A percentile compares a stretch with the other conserved stretches of the same genome.
These are phyloP conservation scores for Podila verticillata DNA, from an alignment of 192 early-diverging fungal species.

Conservation along the genomic window DNA sequence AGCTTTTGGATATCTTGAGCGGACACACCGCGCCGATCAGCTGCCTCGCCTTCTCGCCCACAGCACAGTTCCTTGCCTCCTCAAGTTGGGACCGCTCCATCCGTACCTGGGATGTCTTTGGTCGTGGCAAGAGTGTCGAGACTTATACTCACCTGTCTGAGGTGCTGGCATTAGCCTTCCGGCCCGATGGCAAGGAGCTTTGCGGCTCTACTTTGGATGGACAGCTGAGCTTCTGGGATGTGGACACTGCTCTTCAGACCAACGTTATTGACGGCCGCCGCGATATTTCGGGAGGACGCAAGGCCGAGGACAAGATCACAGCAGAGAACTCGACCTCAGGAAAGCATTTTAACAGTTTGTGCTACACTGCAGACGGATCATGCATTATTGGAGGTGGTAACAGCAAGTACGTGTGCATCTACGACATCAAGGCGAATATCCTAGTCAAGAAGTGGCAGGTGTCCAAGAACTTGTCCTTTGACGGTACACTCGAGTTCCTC, in stretches of 20 bases:
- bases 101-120: constrained; percentile 95
- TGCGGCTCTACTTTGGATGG: constrained; percentile 92
- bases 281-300: constrained; percentile 92
- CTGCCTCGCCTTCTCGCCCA: constrained; percentile 84
- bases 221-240: constrained; percentile 93
- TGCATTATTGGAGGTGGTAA: constrained; percentile 94
- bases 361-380: constrained; percentile 94
- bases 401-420: constrained; percentile 96
- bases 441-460: constrained; percentile 93
- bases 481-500: constrained; percentile 90
- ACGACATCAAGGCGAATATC: constrained; percentile 77
- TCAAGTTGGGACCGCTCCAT: constrained; percentile 94
- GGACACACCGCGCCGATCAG: constrained; percentile 96
- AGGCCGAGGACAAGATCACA: constrained; percentile 77
- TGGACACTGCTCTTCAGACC: constrained; percentile 74
- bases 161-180: constrained; percentile 87
- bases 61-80: constrained; percentile 82
- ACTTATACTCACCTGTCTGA: constrained; percentile 82
- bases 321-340: constrained; percentile 85
- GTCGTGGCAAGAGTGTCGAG: constrained; percentile 81
- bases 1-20: constrained; percentile 90
- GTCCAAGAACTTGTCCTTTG: constrained; percentile 91
- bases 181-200: constrained; percentile 92
- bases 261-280: constrained; percentile 90
- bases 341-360: constrained; percentile 92